These are phyloP conservation scores for Diaporthe sp. DNA, from an alignment of 2,329 filamentous ascomycete species.

Conservation along the genomic window DNA sequence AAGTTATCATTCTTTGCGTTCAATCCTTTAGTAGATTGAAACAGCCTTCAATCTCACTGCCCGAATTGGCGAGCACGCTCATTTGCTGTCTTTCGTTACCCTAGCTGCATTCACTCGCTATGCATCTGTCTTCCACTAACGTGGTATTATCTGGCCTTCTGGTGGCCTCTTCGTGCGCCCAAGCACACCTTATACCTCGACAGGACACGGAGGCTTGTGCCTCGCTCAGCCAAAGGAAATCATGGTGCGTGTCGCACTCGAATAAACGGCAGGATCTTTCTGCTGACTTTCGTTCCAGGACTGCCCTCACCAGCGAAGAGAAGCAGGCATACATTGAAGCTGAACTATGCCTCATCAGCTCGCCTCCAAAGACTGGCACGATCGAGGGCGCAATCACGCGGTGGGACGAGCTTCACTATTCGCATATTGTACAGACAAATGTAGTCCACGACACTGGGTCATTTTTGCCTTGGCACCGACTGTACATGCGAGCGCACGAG, in stretches of 20 bases:
- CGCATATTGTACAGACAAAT: slow-evolving; percentile 43
- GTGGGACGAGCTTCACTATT: slow-evolving; percentile 47
- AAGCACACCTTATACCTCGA: not conserved
- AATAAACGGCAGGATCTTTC: not conserved
- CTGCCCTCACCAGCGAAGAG: slow-evolving; percentile 35
- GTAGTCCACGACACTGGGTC: slow-evolving; percentile 45
- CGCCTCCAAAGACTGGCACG: slow-evolving; percentile 36
- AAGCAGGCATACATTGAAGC: slow-evolving; percentile 44
- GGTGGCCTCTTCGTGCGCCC: not conserved
- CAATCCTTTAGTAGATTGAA: not conserved
- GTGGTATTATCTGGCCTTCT: not conserved
- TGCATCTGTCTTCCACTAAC: not conserved
- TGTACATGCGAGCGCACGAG: slow-evolving; percentile 46
- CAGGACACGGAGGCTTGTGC: not conserved
- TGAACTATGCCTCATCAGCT: slow-evolving; percentile 45
- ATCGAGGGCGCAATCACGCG: slow-evolving; percentile 41
- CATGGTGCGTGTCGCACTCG: not conserved
- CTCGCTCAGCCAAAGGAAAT: slow-evolving; percentile 1
- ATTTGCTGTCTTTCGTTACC: not conserved
- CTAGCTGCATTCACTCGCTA: not conserved
- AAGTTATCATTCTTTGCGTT: not conserved
- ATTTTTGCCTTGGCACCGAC: slow-evolving; percentile 49
- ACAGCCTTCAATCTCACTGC: not conserved
- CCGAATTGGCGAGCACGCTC: not conserved
- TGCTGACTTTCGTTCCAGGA: not conserved